Base-by-base conservation (phyloP, 805 yeast genomes). In the Cephaloascus albidus region DNA sequence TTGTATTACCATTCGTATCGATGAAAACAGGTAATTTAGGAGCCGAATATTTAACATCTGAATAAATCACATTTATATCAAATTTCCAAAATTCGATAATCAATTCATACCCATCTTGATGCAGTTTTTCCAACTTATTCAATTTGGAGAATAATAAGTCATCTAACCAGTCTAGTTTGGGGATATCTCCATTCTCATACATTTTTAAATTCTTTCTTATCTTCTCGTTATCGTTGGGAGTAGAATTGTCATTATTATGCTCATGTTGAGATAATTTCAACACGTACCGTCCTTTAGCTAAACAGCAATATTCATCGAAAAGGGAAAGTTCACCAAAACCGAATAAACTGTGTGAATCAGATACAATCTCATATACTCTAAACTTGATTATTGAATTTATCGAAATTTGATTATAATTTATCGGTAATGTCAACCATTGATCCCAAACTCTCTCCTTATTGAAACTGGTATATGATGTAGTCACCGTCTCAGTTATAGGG, bases 111-210 rank as follows among this genome's bases (percentile, higher is more conserved):
- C 43, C 39, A 16, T 40, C 33, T 28, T 33, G 15, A 33, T 41
- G 38, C 15, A 30, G 36, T 26, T 36, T 23, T 18, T 39, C 36
- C n/a, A 45, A 16, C n/a, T 39, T 36, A 16, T 38, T 30, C 27
- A 37, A 18, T 37, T 43, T 37, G 30, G 38, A n/a, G 39, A 39
- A 20, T 44, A 44, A 28, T 6, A 40, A 27, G 16, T 23, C 35
- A 51, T 87, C 95, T 8, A 88, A 63, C 97, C 97, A 89, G 37
- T 72, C 76, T 1, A 75, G 57, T 4, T 72, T 57, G 4, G 71
- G 60, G 19, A 76, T 63, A 19, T 84, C 89, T 1, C 88, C 88
- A 43, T 72, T 68, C 50, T 82, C 88, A 50, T 79, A 84, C 37
- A 59, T 61, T 45, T 82, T 79, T 33, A 84, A 62, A 37, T 71